These are phyloP conservation scores for Fusarium torulosum DNA, from an alignment of 2,329 filamentous ascomycete genomes.

Conservation along the genomic window DNA sequence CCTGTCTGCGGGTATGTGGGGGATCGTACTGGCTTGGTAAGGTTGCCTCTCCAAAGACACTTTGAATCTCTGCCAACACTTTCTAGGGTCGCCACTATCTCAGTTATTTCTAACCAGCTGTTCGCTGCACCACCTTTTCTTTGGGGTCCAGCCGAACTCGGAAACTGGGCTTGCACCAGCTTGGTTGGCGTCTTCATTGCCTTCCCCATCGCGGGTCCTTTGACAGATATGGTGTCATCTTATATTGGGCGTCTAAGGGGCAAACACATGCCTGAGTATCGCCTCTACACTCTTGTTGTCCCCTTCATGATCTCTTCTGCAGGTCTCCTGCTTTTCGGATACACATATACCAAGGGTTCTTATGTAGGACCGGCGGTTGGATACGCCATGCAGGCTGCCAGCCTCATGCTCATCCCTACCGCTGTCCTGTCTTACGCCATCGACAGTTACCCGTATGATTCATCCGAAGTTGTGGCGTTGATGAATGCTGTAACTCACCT, in stretches of 20 bases:
- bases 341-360: not conserved
- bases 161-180: slow-evolving; percentile 1
- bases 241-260: not conserved
- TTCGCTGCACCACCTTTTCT: not conserved
- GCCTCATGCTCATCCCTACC: slow-evolving; percentile 3
- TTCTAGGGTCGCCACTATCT: not conserved
- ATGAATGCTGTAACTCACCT: not conserved
- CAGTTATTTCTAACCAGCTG: not conserved
- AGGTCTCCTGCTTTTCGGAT: not conserved
- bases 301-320: not conserved
- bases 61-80: not conserved
- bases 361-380: slow-evolving; percentile 1
- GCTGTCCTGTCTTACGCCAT: not conserved
- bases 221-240: not conserved
- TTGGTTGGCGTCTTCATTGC: not conserved
- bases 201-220: not conserved
- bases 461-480: not conserved
- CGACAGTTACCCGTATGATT: slow-evolving; percentile 1
- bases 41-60: not conserved
- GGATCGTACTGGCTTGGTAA: slow-evolving; percentile 4
- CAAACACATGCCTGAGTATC: slow-evolving; percentile 1
- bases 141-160: not conserved
- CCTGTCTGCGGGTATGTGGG: slow-evolving; percentile 3
- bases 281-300: not conserved
- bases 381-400: not conserved